phyloP scores from a whole-genome alignment of 73 alveolate genomes.

The Paramecium sexaurelia region DNA sequence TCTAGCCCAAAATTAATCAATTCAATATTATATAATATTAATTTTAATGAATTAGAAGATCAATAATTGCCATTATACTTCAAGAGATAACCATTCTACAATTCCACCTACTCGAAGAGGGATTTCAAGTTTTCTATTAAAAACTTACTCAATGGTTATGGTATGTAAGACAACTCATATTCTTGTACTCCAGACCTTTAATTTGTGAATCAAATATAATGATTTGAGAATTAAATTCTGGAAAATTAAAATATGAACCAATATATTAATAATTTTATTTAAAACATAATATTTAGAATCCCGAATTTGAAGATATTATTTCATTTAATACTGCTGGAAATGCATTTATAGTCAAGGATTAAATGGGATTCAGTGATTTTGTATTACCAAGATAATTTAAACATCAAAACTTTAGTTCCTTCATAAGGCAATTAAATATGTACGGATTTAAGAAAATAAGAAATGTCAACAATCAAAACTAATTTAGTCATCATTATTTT shows the following conservation, averaged over 20 bases:
- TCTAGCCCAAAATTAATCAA: neutral
- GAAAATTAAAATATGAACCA: neutral
- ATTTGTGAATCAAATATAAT: constrained; percentile 1
- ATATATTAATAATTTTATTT: neutral
- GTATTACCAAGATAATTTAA: constrained; percentile 73
- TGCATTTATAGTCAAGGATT: constrained; percentile 11
- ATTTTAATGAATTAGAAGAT: neutral
- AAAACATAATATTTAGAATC: neutral
- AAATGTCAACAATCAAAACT: constrained; percentile 71
- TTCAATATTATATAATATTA: neutral
- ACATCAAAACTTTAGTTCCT: constrained; percentile 76
- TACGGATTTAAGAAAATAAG: constrained; percentile 82
- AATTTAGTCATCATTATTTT: constrained; percentile 72
- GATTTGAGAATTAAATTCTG: constrained; percentile 23
- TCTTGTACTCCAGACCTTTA: neutral
- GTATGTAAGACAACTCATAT: neutral
- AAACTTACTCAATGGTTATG: neutral
- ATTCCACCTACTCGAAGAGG: neutral
- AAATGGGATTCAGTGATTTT: neutral
- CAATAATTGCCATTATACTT: neutral
- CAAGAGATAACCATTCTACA: neutral
- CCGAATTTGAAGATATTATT: neutral
- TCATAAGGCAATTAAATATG: constrained; percentile 82
- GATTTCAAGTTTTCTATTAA: neutral
- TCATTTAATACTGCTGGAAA: neutral